Evolutionary conservation across 768 basidiomycete genomes (phyloP).

Genomic region (Boletus subcaerulescens): DNA sequence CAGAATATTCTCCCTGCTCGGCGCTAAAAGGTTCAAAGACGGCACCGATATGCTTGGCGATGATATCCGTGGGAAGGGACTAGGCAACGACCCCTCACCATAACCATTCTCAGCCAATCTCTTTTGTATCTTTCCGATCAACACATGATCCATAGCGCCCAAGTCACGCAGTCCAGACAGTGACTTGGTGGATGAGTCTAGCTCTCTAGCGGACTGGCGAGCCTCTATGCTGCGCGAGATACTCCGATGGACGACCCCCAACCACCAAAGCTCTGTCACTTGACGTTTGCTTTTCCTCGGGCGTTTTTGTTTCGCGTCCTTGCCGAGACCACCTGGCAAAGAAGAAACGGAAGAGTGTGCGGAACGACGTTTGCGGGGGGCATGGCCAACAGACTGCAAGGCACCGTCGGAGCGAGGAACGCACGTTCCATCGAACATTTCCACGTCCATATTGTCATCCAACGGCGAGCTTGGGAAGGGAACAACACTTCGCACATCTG

Average conservation of each 20-base stretch:
- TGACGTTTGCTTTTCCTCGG: constrained; percentile 32
- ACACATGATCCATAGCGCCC: constrained; percentile 32
- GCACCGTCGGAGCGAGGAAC: not conserved
- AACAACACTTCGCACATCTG: constrained; percentile 31
- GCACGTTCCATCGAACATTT: constrained; percentile 29
- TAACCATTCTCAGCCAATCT: constrained; percentile 33
- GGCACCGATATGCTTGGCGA: constrained; percentile 24
- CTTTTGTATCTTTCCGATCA: constrained; percentile 33
- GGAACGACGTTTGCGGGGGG: constrained; percentile 33
- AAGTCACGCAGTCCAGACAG: constrained; percentile 5
- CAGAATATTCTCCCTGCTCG: constrained; percentile 7
- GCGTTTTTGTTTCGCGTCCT: constrained; percentile 28
- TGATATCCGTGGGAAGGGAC: constrained; percentile 21
- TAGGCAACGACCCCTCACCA: constrained; percentile 20
- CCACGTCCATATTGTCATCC: constrained; percentile 21
- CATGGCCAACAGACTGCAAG: not conserved
- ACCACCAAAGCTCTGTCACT: constrained; percentile 35
- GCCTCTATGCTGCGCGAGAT: constrained; percentile 25
- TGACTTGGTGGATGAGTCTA: constrained; percentile 1
- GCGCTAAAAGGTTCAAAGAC: constrained; percentile 15
- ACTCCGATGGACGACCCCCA: constrained; percentile 36
- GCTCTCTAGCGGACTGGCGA: constrained; percentile 4
- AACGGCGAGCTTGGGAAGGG: constrained; percentile 37
- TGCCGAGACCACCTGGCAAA: constrained; percentile 14
- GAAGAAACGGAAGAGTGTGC: constrained; percentile 31